Evolutionary conservation across 257 asterid species (phyloP).

Genomic region (Plantago major): DNA sequence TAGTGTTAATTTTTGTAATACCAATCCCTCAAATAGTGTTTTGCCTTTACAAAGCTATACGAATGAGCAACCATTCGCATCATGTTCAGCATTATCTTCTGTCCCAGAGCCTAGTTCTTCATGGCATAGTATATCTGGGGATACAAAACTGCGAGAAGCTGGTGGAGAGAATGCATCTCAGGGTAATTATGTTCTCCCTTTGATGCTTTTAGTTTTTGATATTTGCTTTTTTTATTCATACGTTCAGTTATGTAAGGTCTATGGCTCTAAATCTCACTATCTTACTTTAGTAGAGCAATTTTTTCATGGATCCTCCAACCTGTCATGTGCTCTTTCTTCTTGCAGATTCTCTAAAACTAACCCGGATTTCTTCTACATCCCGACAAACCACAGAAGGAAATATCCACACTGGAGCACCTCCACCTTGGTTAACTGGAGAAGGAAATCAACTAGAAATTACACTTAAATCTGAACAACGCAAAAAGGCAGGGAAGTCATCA

Average conservation of each 20-base stretch:
- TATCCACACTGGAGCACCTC: conserved; percentile 91
- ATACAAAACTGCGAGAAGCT: conserved; percentile 25
- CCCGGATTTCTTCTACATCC: conserved; percentile 35
- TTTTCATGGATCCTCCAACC: neutral
- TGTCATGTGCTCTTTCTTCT: conserved; percentile 5
- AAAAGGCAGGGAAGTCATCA: conserved; percentile 38
- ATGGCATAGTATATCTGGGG: conserved; percentile 26
- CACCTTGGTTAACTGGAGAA: conserved; percentile 70
- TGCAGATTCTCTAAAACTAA: conserved; percentile 38
- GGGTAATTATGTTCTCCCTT: conserved; percentile 26
- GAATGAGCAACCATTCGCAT: conserved; percentile 58
- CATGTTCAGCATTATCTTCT: conserved; percentile 38
- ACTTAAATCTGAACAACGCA: conserved; percentile 23
- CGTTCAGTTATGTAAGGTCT: neutral
- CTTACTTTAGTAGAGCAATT: neutral
- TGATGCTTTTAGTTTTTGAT: neutral
- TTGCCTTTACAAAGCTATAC: conserved; percentile 79
- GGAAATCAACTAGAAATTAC: conserved; percentile 30
- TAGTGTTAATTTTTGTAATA: conserved; percentile 38
- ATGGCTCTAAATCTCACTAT: neutral
- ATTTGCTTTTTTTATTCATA: neutral
- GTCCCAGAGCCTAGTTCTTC: conserved; percentile 35
- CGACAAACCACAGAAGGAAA: conserved; percentile 49
- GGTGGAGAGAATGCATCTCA: conserved; percentile 28
- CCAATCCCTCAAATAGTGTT: conserved; percentile 46